Base-by-base conservation (phyloP, 805 yeast genomes). In the Hanseniaspora pseudoguilliermondii region DNA sequence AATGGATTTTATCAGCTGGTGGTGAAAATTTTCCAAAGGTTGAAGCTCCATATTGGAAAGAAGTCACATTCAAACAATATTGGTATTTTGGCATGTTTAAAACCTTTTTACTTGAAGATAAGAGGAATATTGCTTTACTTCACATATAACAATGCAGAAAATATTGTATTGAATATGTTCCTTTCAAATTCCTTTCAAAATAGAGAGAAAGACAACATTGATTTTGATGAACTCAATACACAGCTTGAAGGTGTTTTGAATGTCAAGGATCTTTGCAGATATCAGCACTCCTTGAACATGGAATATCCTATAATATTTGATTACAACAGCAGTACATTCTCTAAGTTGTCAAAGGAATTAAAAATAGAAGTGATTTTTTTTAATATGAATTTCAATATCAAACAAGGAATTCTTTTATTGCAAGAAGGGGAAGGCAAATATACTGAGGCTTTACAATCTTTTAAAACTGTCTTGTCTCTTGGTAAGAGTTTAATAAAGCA, bases 401-500 rank as follows among this genome's bases (percentile, higher is more conserved):
- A 53, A 46, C 44, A 44, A 39, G 56, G 56, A 5, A 10, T 15
- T 5, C 18, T 53, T 16, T n/a, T 46, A n/a, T 29, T 43, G n/a
- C 36, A 53, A 32, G 10, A 29, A 8, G 36, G 20, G 7, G 47
- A 53, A n/a, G 50, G 61, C 15, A 57, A 64, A 36, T 43, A 65
- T 25, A 42, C 59, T 1, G 62, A 58, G 3, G 57, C 71, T 7
- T 62, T 71, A 4, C 59, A 63, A 3, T 77, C 78, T 46, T 64
- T 73, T 15, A 81, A 77, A 57, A 69, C 74, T 11, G 71, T 81
- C 1, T 66, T 81, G 2, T 77, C 80, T 59, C 64, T 83, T 6
- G 63, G 79, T 9, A 75, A 76, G 56, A 79, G 86, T 0, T 65
- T 83, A 9, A 57, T 82, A 42, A 77, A 76, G 57, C 76, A 74